These are phyloP conservation scores for Escovopsis sp. DNA, from an alignment of 2,329 filamentous ascomycete species.

Conservation along the genomic window DNA sequence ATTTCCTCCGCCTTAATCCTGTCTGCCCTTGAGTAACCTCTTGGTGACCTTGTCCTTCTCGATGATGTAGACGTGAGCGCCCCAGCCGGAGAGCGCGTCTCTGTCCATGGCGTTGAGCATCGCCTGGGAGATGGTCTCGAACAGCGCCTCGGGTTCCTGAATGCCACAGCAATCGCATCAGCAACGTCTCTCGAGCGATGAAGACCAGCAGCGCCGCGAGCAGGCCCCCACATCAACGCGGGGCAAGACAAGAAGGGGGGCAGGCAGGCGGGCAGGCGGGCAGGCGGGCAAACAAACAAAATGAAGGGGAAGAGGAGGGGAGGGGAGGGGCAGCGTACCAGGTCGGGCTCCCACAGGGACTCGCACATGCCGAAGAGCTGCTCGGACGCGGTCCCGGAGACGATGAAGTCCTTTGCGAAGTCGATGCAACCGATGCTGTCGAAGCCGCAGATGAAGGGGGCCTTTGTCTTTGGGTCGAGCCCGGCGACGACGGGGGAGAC, in stretches of 20 bases:
- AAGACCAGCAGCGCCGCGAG: too few relatives aligned
- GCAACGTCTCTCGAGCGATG: neutral
- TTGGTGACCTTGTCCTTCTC: slow-evolving; percentile 99
- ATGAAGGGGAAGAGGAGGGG: neutral
- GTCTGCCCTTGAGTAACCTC: slow-evolving; percentile 63
- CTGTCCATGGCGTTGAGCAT: slow-evolving; percentile 91
- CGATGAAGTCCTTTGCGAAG: slow-evolving; percentile 99
- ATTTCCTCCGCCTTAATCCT: slow-evolving; percentile 3
- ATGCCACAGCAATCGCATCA: neutral
- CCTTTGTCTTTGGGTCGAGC: slow-evolving; percentile 81
- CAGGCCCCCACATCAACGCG: too few relatives aligned
- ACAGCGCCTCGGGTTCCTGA: slow-evolving; percentile 80
- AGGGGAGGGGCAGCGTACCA: slow-evolving; percentile 45
- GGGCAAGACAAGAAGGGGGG: too few relatives aligned
- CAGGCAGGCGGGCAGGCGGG: too few relatives aligned
- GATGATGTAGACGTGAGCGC: slow-evolving; percentile 97
- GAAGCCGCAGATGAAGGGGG: slow-evolving; percentile 97
- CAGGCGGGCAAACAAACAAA: too few relatives aligned
- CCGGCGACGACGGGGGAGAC: slow-evolving; percentile 89
- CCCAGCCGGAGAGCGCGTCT: slow-evolving; percentile 95
- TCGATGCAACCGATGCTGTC: slow-evolving; percentile 99
- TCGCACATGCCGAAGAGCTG: slow-evolving; percentile 99
- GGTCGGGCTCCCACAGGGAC: slow-evolving; percentile 90
- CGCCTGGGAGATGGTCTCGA: slow-evolving; percentile 95
- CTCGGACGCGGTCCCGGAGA: slow-evolving; percentile 88